Base-by-base conservation (phyloP, 2,329 filamentous ascomycete genomes). In the Phoma herbarum region DNA sequence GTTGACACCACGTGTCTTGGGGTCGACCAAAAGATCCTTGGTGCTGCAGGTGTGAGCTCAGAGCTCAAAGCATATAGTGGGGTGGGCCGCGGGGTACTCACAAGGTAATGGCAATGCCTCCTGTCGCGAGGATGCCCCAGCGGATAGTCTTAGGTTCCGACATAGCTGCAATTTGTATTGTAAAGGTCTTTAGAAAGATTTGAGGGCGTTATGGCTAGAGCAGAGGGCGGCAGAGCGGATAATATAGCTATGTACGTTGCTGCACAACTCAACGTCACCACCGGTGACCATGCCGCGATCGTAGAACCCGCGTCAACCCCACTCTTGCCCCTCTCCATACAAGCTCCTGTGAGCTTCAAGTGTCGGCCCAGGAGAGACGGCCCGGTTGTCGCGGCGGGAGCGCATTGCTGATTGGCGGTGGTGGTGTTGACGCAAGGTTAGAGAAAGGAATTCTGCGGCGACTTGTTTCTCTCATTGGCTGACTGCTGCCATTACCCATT, bases 11-110 rank as follows among this genome's bases (percentile, higher is more conserved):
- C 93, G 90, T 46, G 83, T 82, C 39, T 84, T 81, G 16, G 93
- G 90, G 77, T 94, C 88, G 60, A 86, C 85, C 64, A 93, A 87
- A 49, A 97, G 85, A 73, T 96, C 93, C 77, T 89, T 88, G 70
- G 88, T 85, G 80, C 72, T 75, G 56, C 29, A 41, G 11, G 16
- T 49, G 26, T 62, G 9, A 67, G 51, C 45, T 22, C 16, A 47
- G 44, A 55, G 49, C 55, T 60, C 16, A 47, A 42, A 55, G 49
- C 55, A 59, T 12, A 47, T 16, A 9, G 31, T 51, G 64, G 42
- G 59, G 63, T 55, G 45, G 45, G 39, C 56, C 35, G 65, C 62
- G 65, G 65, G 66, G 66, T 59, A 69, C 63, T 58, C 61, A 75
- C 75, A 77, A 83, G 52, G 79, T 80, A 60, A 78, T 66, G 42